These are phyloP conservation scores for Blepharisma japonicum DNA, from an alignment of 73 alveolate genomes.

Conservation along the genomic window DNA sequence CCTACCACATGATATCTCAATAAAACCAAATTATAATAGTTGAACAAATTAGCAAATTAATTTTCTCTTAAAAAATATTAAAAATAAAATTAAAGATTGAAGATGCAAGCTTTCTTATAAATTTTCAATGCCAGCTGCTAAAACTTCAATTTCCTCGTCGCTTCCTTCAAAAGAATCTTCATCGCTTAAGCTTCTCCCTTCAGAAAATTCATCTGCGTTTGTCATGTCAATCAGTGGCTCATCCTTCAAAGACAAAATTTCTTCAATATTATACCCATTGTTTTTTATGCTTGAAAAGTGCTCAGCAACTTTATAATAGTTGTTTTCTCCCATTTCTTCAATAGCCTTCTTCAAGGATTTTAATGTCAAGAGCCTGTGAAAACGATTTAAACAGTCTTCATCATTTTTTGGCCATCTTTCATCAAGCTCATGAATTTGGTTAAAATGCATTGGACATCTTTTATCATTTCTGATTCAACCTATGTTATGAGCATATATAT, in stretches of 20 bases:
- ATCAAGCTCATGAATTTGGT: conserved; percentile 37
- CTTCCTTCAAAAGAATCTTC: too few relatives aligned
- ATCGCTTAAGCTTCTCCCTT: too few relatives aligned
- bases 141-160: too few relatives aligned
- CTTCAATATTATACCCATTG: conserved; percentile 20
- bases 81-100: too few relatives aligned
- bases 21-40: too few relatives aligned
- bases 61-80: too few relatives aligned
- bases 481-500: conserved; percentile 24
- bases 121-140: too few relatives aligned
- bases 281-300: conserved; percentile 30
- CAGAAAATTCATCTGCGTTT: too few relatives aligned
- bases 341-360: conserved; percentile 11
- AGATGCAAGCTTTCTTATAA: too few relatives aligned
- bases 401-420: conserved; percentile 42
- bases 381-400: conserved; percentile 21
- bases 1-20: too few relatives aligned
- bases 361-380: conserved; percentile 19
- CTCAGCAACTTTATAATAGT: conserved; percentile 19
- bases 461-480: conserved; percentile 25
- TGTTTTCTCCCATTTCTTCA: conserved; percentile 6
- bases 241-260: background rate
- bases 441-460: conserved; percentile 45
- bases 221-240: too few relatives aligned
- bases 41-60: too few relatives aligned